Evolutionary conservation across 2,329 filamentous ascomycete species (phyloP), one percentile per base, ranked within the genome.

Genomic region (Alternaria incomplexa): DNA sequence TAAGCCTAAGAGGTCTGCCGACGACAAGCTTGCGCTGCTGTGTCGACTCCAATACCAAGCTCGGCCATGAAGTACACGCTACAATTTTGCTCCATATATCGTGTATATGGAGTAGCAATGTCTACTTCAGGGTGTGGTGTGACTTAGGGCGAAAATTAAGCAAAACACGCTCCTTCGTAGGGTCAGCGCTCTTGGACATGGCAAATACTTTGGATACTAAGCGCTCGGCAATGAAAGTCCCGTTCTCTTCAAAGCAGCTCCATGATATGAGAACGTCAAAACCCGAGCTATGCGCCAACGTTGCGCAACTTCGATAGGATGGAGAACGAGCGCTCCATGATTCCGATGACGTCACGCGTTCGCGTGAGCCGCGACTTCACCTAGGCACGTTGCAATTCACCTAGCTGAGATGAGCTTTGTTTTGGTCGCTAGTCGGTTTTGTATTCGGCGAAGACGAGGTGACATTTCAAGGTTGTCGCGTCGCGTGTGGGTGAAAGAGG

Each of bases 171-270:
- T 40, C n/a, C 15, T n/a, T 3, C 5, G 2, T 40, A 40, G n/a
- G 3, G 8, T 40, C n/a, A 40, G 36, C 36, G n/a, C 36, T 11
- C 2, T 17, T 3, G 2, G 2, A 10, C 0, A 5, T 40, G 3
- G 36, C 36, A 2, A 40, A 1, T 11, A 17, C 36, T 40, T 3
- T 40, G n/a, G 0, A 40, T 10, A 17, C 15, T 3, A 4, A 36
- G 32, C 32, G 1, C 0, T n/a, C 6, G 0, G 2, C 1, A n/a
- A 8, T 9, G 15, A 3, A 9, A n/a, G 5, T 3, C 0, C 15
- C 15, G 1, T 4, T 10, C 4, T 2, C 3, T 36, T 36, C 13
- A 8, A 15, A 13, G 12, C 28, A 30, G 1, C 11, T 30, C 5
- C 6, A 32, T 32, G 6, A 32, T 13, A 13, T 3, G 30, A 32